Conservation (phyloP, 2,329 filamentous ascomycete genomes). For the Penicillium glabrum region DNA sequence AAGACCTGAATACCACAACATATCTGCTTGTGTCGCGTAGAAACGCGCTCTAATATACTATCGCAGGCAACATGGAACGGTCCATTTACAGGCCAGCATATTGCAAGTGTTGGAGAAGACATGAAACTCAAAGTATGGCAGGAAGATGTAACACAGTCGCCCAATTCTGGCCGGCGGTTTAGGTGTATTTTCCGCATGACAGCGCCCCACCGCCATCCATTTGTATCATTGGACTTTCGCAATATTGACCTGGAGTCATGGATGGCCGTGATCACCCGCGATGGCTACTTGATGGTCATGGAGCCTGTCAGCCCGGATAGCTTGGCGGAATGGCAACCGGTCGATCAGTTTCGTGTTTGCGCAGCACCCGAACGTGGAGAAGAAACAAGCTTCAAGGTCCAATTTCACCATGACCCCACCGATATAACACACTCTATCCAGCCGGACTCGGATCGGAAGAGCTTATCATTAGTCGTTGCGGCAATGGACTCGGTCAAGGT, state of each 20-base stretch:
- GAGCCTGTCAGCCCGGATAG: constrained; percentile 85
- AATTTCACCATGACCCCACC: constrained; percentile 80
- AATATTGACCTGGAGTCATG: constrained; percentile 81
- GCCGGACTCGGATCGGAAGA: constrained; percentile 77
- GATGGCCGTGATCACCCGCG: constrained; percentile 79
- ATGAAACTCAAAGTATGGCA: constrained; percentile 90
- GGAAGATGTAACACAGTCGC: constrained; percentile 79
- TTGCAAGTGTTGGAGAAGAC: constrained; percentile 86
- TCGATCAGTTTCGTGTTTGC: constrained; percentile 76
- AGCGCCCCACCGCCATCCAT: constrained; percentile 68
- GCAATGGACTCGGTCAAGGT: constrained; percentile 81
- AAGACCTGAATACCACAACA: constrained; percentile 34
- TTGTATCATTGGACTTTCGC: constrained; percentile 80
- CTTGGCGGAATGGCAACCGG: constrained; percentile 69
- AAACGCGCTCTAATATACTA: constrained; percentile 19
- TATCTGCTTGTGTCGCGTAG: neutral
- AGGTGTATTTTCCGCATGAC: constrained; percentile 63
- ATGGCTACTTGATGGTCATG: constrained; percentile 75
- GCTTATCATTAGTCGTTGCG: constrained; percentile 78
- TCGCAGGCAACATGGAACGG: constrained; percentile 86
- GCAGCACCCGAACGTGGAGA: constrained; percentile 72
- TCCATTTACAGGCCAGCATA: constrained; percentile 80
- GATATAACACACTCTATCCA: constrained; percentile 72
- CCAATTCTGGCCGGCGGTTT: constrained; percentile 75
- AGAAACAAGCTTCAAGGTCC: constrained; percentile 81